Base-by-base conservation (phyloP, 1,284 basidiomycete genomes). In the Pseudozyma thailandica region DNA sequence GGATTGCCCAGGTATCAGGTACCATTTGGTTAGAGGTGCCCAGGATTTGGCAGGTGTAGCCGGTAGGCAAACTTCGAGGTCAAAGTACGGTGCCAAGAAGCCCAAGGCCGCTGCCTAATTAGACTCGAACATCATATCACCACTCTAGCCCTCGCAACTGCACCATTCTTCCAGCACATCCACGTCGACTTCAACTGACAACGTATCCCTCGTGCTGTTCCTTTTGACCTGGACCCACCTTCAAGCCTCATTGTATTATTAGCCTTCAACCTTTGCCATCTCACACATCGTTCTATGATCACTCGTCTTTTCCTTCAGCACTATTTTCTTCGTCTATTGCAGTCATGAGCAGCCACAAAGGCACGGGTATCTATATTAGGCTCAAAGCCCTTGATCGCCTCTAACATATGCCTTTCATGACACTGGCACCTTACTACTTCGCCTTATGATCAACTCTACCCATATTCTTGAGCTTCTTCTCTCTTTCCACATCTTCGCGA, bases 11-110 rank as follows among this genome's bases (percentile, higher is more conserved):
- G 79, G 79, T 80, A 75, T 81, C 35, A 52, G 77, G 78, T 98
- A 98, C 85, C 96, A 98, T 84, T 86, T 98, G 62, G 91, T 98
- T 13, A 89, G 96, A 82, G 96, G 96, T 30, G 91, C 93, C 20
- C 85, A 94, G 50, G 96, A 99, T 85, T 90, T 96, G 68, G 90
- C 90, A 56, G 93, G 91, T 53, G 96, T 99, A 3, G 91, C 92
- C 4, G 91, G 91, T 58, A 87, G 96, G 77, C 87, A 87, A 48
- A 89, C 88, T 13, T 88, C 90, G 38, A 88, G 96, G 65, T 97
- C 93, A 86, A 92, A 90, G 88, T 99, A 98, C 82, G 96, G 91
- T 84, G 93, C 88, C 43, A 95, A 96, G 86, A 95, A 92, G 85
- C 92, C 93, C 28, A 88, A 88, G 83, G 83, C 83, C 10, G 61